Evolutionary conservation across 169 alveolate species (phyloP).

Genomic region (Plasmodium falciparum): DNA sequence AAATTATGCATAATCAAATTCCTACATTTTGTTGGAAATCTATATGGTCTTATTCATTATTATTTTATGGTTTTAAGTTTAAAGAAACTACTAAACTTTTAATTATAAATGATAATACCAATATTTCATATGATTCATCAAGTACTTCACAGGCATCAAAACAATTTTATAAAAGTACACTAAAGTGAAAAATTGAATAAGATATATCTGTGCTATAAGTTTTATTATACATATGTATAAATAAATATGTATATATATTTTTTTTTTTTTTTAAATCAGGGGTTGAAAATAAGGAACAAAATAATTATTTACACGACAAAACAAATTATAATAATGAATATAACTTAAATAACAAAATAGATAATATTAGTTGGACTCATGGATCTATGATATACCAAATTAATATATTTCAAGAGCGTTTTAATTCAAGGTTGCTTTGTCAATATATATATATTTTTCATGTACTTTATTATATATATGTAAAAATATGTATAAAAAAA

Average conservation of each 20-base stretch:
- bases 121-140: neutral
- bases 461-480: neutral
- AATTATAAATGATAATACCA: neutral
- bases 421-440: neutral
- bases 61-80: neutral
- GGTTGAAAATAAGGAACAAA: no score
- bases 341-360: neutral
- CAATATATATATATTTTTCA: neutral
- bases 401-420: neutral
- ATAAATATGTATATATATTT: no score
- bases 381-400: conserved; percentile 6
- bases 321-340: neutral
- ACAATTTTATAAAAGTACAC: no score
- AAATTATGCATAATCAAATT: neutral
- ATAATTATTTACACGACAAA: no score
- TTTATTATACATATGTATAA: no score
- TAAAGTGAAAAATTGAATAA: no score
- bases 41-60: conserved; percentile 1
- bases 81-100: neutral
- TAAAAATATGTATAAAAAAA: neutral
- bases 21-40: conserved; percentile 1
- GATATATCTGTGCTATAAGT: no score
- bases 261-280: no score
- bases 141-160: no score
- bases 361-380: conserved; percentile 10